phyloP scores from a whole-genome alignment of 495 filamentous ascomycete species.

The Aspergillus avenaceus region DNA sequence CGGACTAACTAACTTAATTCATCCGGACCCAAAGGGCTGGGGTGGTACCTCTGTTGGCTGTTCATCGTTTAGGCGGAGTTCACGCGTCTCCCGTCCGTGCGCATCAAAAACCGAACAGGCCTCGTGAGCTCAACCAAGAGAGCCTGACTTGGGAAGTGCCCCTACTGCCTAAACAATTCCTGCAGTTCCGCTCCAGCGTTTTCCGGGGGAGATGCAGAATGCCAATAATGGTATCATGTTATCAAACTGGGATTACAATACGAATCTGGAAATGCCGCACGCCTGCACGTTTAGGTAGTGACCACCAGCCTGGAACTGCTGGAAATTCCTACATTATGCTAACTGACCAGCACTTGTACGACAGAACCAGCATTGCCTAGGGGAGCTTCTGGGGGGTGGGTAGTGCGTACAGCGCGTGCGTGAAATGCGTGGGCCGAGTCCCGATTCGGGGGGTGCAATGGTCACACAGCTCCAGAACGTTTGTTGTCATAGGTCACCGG shows the following conservation, averaged over 20 bases:
- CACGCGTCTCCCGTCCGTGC: constrained; percentile 24
- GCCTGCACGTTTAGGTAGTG: constrained; percentile 4
- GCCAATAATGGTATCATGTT: constrained; percentile 4
- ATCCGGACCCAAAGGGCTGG: background rate
- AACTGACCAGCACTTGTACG: constrained; percentile 12
- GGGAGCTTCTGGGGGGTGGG: background rate
- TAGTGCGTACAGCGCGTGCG: constrained; percentile 2
- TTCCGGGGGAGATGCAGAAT: constrained; percentile 10
- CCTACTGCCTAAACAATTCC: constrained; percentile 23
- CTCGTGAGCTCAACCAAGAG: constrained; percentile 21
- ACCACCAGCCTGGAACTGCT: constrained; percentile 11
- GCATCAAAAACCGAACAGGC: constrained; percentile 14
- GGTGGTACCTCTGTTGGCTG: background rate
- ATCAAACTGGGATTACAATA: constrained; percentile 7
- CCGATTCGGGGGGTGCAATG: constrained; percentile 6
- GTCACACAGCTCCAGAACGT: constrained; percentile 13
- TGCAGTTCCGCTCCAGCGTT: constrained; percentile 24
- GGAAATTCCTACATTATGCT: constrained; percentile 15
- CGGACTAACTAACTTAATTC: background rate
- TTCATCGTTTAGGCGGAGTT: constrained; percentile 20
- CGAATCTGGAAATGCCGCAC: constrained; percentile 15
- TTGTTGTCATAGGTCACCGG: background rate
- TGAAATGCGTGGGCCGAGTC: constrained; percentile 2
- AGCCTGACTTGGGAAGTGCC: constrained; percentile 6
- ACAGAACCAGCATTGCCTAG: constrained; percentile 1